Conservation (phyloP, 805 yeast genomes). For the Blastobotrys chiropterorum region DNA sequence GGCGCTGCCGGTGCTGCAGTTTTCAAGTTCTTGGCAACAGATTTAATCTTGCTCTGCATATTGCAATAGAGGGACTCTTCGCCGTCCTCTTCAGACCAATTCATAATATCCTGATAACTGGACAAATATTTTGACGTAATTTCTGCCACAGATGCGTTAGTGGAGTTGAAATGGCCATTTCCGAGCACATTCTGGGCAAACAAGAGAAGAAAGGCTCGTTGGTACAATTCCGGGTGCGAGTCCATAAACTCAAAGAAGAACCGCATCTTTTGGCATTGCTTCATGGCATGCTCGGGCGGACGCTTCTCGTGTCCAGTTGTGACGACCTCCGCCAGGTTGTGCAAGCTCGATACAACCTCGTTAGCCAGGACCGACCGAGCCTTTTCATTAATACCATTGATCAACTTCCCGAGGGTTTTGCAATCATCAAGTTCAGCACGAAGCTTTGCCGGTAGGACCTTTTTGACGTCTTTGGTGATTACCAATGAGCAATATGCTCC, state of each 20-base stretch:
- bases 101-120: background rate
- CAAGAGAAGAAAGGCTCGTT: background rate
- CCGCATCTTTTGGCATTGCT: background rate
- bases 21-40: no score
- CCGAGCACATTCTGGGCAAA: background rate
- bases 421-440: background rate
- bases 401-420: background rate
- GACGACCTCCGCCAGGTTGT: background rate
- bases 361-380: background rate
- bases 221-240: background rate
- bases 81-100: background rate
- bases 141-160: background rate
- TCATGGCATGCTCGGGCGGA: background rate
- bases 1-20: no score
- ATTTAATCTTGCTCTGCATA: background rate
- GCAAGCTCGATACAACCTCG: background rate
- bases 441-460: background rate
- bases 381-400: background rate
- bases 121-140: background rate
- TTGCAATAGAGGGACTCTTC: background rate
- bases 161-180: background rate
- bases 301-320: background rate
- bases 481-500: background rate
- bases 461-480: background rate
- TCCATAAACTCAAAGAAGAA: background rate